Percentiles rank a stretch among this genome's conserved stretches.
Evolutionary conservation across 129 eudicot genomes (phyloP).

Genomic region (Arctium minus): DNA sequence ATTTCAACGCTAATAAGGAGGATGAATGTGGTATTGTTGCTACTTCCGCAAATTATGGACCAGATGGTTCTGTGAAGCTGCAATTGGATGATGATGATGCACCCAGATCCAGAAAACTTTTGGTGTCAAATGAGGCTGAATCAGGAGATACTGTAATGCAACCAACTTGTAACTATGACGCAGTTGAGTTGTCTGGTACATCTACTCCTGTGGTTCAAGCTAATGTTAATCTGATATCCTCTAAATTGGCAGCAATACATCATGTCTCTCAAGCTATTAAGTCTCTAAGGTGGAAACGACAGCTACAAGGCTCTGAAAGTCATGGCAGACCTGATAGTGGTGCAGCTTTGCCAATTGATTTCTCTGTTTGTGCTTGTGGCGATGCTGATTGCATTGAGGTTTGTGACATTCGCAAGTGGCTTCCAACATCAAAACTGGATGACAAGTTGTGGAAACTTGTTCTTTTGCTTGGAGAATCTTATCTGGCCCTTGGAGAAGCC

Average conservation of each 20-base stretch:
- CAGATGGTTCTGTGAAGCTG: conserved; percentile 20
- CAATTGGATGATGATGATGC: neutral
- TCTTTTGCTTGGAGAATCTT: conserved; percentile 95
- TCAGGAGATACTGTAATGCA: conserved; percentile 15
- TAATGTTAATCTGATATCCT: conserved; percentile 54
- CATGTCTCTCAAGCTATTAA: conserved; percentile 98
- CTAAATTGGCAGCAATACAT: conserved; percentile 87
- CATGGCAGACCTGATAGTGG: conserved; percentile 25
- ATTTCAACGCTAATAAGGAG: conserved; percentile 23
- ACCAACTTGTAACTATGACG: conserved; percentile 19
- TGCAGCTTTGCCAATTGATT: conserved; percentile 32
- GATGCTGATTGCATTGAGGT: conserved; percentile 92
- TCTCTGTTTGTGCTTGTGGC: conserved; percentile 93
- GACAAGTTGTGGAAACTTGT: conserved; percentile 96
- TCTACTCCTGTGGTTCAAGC: conserved; percentile 40
- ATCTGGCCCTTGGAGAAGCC: conserved; percentile 88
- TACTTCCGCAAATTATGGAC: conserved; percentile 7
- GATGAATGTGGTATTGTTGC: conserved; percentile 20
- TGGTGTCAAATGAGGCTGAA: conserved; percentile 26
- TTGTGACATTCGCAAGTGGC: conserved; percentile 95
- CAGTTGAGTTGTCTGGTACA: conserved; percentile 12
- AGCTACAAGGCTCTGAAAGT: conserved; percentile 48
- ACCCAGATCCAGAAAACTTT: conserved; percentile 20
- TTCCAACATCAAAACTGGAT: conserved; percentile 83
- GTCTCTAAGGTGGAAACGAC: conserved; percentile 82